phyloP scores from a whole-genome alignment of 106 monocot species.

The Phalaenopsis equestris region DNA sequence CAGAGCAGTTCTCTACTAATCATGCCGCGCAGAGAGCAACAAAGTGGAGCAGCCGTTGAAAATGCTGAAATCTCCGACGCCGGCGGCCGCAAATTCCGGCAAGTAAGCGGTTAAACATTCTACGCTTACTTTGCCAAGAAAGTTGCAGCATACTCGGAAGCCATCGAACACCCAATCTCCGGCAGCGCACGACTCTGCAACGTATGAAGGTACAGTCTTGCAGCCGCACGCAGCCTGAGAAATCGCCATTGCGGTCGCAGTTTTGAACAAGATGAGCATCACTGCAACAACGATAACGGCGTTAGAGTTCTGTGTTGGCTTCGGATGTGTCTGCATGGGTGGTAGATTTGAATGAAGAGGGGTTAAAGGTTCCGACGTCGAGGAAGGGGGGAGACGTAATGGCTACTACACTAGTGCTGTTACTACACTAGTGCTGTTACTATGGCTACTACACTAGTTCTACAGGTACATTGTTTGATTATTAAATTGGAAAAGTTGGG shows the following conservation, averaged over 20 bases:
- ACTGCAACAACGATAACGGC: no score
- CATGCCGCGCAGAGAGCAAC: background rate
- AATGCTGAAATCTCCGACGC: background rate
- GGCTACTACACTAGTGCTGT: no score
- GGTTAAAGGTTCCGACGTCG: no score
- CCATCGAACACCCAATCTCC: constrained; percentile 4
- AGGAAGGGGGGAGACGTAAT: no score
- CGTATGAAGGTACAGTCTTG: background rate
- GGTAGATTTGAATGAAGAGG: no score
- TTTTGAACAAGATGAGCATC: background rate
- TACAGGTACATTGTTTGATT: no score
- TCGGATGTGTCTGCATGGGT: no score
- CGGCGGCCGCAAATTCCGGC: background rate
- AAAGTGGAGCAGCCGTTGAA: background rate
- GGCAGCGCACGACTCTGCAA: constrained; percentile 3
- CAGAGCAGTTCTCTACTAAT: no score
- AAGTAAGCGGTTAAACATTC: background rate
- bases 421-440: no score
- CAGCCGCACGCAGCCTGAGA: background rate
- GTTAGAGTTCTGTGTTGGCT: no score
- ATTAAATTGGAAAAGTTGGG: no score
- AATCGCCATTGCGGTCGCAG: background rate
- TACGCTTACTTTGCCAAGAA: background rate
- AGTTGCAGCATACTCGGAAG: constrained; percentile 1
- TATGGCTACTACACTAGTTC: no score